Evolutionary conservation across 805 yeast species (phyloP).

Genomic region (Metschnikowia kofuensis): DNA sequence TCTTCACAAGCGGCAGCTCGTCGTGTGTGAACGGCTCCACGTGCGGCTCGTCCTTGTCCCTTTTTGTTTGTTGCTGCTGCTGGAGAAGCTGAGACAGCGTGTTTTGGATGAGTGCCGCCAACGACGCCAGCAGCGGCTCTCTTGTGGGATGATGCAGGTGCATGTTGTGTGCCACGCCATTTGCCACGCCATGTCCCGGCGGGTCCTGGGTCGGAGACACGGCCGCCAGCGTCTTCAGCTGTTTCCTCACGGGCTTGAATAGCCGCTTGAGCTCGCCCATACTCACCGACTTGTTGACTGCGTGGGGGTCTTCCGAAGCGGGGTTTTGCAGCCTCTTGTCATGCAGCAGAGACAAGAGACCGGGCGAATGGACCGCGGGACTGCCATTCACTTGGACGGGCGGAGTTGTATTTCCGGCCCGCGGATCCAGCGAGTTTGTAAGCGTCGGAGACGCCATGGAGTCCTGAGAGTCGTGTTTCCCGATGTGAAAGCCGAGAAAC

Average conservation of each 20-base stretch:
- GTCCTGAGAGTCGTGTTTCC: constrained; percentile 40
- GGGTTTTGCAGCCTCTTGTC: constrained; percentile 9
- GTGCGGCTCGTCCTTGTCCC: constrained; percentile 10
- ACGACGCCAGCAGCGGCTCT: constrained; percentile 17
- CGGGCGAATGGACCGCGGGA: constrained; percentile 9
- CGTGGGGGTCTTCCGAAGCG: constrained; percentile 20
- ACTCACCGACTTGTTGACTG: constrained; percentile 41
- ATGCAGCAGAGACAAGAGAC: constrained; percentile 4
- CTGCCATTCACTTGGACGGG: constrained; percentile 1
- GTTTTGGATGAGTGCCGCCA: constrained; percentile 19
- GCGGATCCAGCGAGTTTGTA: constrained; percentile 31
- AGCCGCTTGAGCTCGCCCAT: constrained; percentile 74
- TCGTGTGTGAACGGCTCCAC: constrained; percentile 20
- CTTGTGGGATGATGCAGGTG: constrained; percentile 1
- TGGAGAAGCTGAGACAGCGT: constrained; percentile 20
- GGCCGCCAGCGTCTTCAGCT: constrained; percentile 13
- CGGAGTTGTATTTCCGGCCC: constrained; percentile 8
- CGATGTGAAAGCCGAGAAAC: constrained; percentile 41
- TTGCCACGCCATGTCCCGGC: no score
- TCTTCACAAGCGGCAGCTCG: constrained; percentile 33
- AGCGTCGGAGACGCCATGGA: constrained; percentile 34
- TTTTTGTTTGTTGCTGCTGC: constrained; percentile 26
- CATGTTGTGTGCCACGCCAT: no score
- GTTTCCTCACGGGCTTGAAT: constrained; percentile 55
- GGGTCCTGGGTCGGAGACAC: constrained; percentile 1